Evolutionary conservation across 192 early-diverging fungal genomes (phyloP), one percentile per base, ranked within the genome.

Genomic region (Ambispora gerdemannii): DNA sequence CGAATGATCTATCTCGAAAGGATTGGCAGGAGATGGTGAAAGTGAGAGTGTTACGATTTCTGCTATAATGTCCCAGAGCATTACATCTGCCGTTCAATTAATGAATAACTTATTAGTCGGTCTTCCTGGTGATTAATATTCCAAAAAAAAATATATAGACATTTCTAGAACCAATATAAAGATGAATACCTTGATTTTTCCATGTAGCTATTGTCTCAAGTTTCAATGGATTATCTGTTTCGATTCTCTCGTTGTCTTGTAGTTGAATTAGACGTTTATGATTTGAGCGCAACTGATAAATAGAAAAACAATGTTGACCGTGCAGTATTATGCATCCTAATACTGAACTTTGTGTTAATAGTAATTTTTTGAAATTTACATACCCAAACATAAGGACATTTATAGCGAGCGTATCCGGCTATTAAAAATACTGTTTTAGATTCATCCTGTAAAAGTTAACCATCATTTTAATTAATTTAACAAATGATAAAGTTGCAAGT

Each of bases 321-420:
- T 24, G 24, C 8, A 52, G 6, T 43, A 43, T 43, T 43, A 43
- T 43, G 38, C 6, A 10, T 43, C 15, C 38, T n/a, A n/a, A 43
- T 15, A 43, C 15, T 63, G 8, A 65, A 50, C 8, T 27, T 31
- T 17, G 25, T n/a, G n/a, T n/a, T 20, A 25, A 20, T 55, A 19
- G 25, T 27, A n/a, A 10, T 53, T 28, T 22, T 17, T 7, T 25
- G 13, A 22, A 19, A 27, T 7, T 10, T 28, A 76, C 77, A 34
- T 78, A 84, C 83, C 89, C 89, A 90, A 43, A 90, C 89, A 67
- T 88, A 90, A 22, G 89, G 89, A 43, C 87, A 86, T 67, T 84
- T 83, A 72, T 90, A 90, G 10, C 85, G 80, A 31, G 85, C 81
- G 62, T 90, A 90, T 43, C 87, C 89, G 52, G 87, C 87, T 43